phyloP scores from a whole-genome alignment of 306 rosid genomes.

The Canavalia ensiformis region DNA sequence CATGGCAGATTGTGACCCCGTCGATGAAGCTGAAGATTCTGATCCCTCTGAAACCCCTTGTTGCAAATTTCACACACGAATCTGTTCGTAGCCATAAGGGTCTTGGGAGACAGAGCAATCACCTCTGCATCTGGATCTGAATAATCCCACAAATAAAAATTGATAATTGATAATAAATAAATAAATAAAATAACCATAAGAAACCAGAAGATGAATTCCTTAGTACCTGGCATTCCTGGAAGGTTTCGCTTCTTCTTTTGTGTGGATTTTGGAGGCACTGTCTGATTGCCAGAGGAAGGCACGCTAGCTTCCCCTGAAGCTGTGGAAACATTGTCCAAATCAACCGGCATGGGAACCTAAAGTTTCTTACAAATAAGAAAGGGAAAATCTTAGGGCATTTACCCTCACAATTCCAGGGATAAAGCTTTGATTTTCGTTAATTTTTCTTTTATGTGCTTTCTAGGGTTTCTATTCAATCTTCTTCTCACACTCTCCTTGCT shows the following conservation, averaged over 20 bases:
- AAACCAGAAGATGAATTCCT: slow-evolving; percentile 43
- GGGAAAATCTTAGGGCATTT: slow-evolving; percentile 55
- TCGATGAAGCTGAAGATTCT: slow-evolving; percentile 94
- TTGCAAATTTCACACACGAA: slow-evolving; percentile 94
- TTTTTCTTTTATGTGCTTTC: slow-evolving; percentile 24
- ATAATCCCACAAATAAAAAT: slow-evolving; percentile 55
- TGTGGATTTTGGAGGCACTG: slow-evolving; percentile 64
- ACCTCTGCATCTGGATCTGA: slow-evolving; percentile 98
- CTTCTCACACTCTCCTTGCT: slow-evolving; percentile 28
- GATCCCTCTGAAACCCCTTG: slow-evolving; percentile 97
- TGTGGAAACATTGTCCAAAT: slow-evolving; percentile 79
- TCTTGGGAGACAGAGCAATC: slow-evolving; percentile 88
- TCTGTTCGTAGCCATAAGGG: slow-evolving; percentile 87
- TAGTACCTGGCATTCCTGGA: slow-evolving; percentile 95
- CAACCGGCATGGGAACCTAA: slow-evolving; percentile 67
- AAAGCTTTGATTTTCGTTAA: slow-evolving; percentile 40
- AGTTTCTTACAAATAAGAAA: slow-evolving; percentile 19
- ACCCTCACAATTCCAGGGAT: slow-evolving; percentile 48
- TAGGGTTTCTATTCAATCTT: slow-evolving; percentile 55
- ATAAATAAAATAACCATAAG: not conserved
- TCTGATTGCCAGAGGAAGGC: slow-evolving; percentile 79
- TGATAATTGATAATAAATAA: slow-evolving; percentile 2
- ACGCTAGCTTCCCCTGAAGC: slow-evolving; percentile 92
- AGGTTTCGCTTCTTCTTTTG: slow-evolving; percentile 84
- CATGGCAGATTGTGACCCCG: slow-evolving; percentile 95